Percentiles rank a stretch among this genome's conserved stretches.
Conservation (phyloP, 2,329 filamentous ascomycete species). For the Atkinsonella hypoxylon region DNA sequence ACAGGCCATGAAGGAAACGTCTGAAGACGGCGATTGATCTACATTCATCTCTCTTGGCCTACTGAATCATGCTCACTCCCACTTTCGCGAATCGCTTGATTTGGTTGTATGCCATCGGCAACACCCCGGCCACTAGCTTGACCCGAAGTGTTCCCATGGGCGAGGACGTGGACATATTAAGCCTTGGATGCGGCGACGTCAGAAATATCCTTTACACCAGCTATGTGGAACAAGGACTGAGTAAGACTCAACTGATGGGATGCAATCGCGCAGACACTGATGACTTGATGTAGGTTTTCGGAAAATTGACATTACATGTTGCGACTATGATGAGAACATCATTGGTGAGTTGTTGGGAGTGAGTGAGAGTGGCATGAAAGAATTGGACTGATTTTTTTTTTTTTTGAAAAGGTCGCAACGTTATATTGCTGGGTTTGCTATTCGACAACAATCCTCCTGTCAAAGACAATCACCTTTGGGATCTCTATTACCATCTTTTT, state of each 20-base stretch:
- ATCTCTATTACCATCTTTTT: slow-evolving; percentile 42
- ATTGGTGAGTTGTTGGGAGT: slow-evolving; percentile 27
- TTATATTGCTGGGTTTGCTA: slow-evolving; percentile 39
- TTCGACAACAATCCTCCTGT: slow-evolving; percentile 24
- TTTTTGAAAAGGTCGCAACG: slow-evolving; percentile 36
- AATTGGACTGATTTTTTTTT: background rate
- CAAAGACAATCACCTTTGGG: slow-evolving; percentile 29
- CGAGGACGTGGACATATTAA: slow-evolving; percentile 35
- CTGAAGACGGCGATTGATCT: background rate
- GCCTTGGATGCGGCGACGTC: slow-evolving; percentile 44
- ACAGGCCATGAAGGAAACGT: too few species aligned
- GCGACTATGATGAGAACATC: slow-evolving; percentile 37
- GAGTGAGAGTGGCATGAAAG: background rate
- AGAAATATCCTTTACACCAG: slow-evolving; percentile 44
- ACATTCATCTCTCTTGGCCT: background rate
- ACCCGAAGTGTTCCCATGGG: slow-evolving; percentile 35
- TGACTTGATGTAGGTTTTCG: slow-evolving; percentile 21
- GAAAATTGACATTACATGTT: slow-evolving; percentile 43
- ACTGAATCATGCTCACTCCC: slow-evolving; percentile 25
- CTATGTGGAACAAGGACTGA: slow-evolving; percentile 27
- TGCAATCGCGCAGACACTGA: slow-evolving; percentile 1
- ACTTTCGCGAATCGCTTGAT: slow-evolving; percentile 18
- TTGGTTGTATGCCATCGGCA: slow-evolving; percentile 38
- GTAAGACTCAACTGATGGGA: slow-evolving; percentile 14
- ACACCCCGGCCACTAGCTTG: slow-evolving; percentile 40